Conservation (phyloP, 2,329 filamentous ascomycete genomes). For the Fusarium transvaalense region DNA sequence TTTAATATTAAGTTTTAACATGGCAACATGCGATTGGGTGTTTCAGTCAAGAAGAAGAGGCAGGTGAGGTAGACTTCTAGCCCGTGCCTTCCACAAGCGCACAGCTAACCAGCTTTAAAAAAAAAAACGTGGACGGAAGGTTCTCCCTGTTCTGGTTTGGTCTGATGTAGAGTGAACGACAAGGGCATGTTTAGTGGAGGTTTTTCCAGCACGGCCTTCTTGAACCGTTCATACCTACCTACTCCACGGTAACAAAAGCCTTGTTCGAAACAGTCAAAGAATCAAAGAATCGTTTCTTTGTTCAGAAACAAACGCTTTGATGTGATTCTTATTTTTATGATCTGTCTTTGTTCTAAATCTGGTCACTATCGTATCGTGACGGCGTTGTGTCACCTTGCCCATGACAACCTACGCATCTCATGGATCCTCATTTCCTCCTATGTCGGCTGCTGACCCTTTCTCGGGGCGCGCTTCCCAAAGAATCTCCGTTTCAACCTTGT, state of each 20-base stretch:
- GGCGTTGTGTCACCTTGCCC: slow-evolving; percentile 5
- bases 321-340: not conserved
- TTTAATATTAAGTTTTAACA: not conserved
- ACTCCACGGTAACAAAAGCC: slow-evolving; percentile 15
- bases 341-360: slow-evolving; percentile 4
- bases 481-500: slow-evolving; percentile 14
- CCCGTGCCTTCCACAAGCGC: slow-evolving; percentile 20
- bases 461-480: slow-evolving; percentile 14
- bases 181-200: slow-evolving; percentile 22
- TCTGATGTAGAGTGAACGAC: slow-evolving; percentile 15
- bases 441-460: slow-evolving; percentile 15
- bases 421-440: slow-evolving; percentile 4
- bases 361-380: slow-evolving; percentile 3
- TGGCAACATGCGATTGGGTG: slow-evolving; percentile 22
- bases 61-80: slow-evolving; percentile 4
- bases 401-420: not conserved
- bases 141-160: slow-evolving; percentile 27
- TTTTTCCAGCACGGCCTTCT: slow-evolving; percentile 4
- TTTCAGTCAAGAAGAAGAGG: slow-evolving; percentile 28
- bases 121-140: slow-evolving; percentile 14
- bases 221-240: not conserved
- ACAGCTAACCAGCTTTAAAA: not conserved
- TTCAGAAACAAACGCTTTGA: not conserved
- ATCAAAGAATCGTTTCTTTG: slow-evolving; percentile 10
- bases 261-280: slow-evolving; percentile 36